Conservation (phyloP, 2,329 filamentous ascomycete genomes). For the Stromatinia cepivora region DNA sequence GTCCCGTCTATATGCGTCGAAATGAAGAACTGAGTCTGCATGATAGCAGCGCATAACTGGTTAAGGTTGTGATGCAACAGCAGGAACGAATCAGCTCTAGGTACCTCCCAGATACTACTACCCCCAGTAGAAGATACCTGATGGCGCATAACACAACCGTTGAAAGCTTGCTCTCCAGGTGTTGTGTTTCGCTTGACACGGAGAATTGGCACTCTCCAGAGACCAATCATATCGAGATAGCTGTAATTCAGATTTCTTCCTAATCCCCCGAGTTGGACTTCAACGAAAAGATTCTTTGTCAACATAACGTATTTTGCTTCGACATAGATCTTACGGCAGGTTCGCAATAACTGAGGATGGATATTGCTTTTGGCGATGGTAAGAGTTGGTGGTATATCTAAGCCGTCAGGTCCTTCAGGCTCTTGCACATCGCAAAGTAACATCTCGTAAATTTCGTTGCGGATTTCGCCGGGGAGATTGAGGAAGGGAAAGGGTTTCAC, state of each 20-base stretch:
- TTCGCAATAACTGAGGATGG: background rate
- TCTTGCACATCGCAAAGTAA: background rate
- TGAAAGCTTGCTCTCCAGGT: background rate
- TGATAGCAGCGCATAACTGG: background rate
- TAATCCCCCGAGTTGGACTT: background rate
- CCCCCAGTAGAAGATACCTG: background rate
- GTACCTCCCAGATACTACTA: background rate
- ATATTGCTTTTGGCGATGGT: background rate
- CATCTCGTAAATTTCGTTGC: background rate
- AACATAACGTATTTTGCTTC: background rate
- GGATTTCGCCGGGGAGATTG: background rate
- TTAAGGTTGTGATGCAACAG: background rate
- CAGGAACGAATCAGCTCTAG: background rate
- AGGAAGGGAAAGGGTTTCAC: background rate
- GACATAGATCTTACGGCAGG: background rate
- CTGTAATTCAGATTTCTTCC: background rate
- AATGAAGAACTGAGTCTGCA: background rate
- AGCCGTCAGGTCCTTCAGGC: background rate
- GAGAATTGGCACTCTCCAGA: background rate
- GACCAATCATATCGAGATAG: background rate
- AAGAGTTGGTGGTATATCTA: background rate
- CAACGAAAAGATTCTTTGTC: background rate
- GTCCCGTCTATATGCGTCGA: too few species aligned
- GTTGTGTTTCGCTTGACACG: background rate
- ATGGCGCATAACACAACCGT: background rate